Conservation (phyloP, 495 filamentous ascomycete genomes). For the Pseudevernia furfuracea region DNA sequence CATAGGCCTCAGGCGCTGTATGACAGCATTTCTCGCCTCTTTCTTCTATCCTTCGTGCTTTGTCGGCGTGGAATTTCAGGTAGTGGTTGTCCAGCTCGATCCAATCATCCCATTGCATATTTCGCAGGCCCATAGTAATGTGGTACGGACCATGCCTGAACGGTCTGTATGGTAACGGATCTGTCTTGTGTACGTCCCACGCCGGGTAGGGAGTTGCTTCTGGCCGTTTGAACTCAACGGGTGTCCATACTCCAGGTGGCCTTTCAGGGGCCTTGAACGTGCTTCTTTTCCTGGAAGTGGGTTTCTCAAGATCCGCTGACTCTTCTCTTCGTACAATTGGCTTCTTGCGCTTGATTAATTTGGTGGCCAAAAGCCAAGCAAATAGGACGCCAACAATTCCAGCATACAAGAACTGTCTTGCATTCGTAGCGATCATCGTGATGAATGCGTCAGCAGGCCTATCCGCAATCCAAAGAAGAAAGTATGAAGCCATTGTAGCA, state of each 20-base stretch:
- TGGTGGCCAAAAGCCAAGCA: constrained; percentile 15
- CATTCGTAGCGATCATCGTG: background rate
- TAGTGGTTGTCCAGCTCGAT: constrained; percentile 86
- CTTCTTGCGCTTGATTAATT: constrained; percentile 12
- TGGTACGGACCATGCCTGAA: constrained; percentile 78
- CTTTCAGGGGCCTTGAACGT: constrained; percentile 19
- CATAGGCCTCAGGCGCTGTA: constrained; percentile 68
- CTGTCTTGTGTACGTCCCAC: constrained; percentile 66
- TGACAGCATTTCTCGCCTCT: constrained; percentile 62
- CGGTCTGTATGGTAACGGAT: constrained; percentile 75
- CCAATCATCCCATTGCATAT: constrained; percentile 74
- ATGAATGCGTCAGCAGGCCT: background rate
- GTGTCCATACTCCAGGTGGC: constrained; percentile 54
- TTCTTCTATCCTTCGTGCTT: constrained; percentile 60
- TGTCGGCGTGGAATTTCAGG: constrained; percentile 66
- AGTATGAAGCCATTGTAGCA: constrained; percentile 1
- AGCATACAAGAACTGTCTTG: constrained; percentile 13
- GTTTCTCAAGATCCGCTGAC: constrained; percentile 25
- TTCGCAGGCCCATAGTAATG: constrained; percentile 76
- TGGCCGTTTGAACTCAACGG: constrained; percentile 61
- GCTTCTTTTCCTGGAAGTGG: constrained; percentile 10
- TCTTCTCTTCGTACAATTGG: constrained; percentile 4
- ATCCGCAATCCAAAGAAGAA: background rate
- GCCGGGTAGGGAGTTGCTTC: constrained; percentile 56
- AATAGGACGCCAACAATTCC: constrained; percentile 12